Evolutionary conservation across 2,329 filamentous ascomycete species (phyloP).

Genomic region (Ascochyta viciae-villosae): DNA sequence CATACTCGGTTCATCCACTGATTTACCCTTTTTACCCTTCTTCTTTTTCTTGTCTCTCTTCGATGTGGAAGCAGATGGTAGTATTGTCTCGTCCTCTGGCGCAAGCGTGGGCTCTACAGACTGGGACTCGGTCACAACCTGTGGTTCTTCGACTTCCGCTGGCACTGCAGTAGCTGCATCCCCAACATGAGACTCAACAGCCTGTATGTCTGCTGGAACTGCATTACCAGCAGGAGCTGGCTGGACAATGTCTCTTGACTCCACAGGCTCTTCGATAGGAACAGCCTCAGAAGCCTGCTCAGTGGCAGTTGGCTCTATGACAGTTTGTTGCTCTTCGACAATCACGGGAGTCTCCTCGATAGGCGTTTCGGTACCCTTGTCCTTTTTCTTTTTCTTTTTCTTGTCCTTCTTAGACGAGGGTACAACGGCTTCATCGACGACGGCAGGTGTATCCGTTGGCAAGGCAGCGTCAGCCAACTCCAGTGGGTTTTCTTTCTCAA

Average conservation of each 20-base stretch:
- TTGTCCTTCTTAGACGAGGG: constrained; percentile 24
- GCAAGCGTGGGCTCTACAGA: neutral
- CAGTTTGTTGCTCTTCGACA: neutral
- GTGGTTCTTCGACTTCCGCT: neutral
- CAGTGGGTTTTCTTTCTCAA: constrained; percentile 12
- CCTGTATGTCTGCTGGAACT: neutral
- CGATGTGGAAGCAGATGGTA: constrained; percentile 6
- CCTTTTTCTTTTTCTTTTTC: constrained; percentile 36
- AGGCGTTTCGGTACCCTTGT: constrained; percentile 17
- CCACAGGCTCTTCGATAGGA: neutral
- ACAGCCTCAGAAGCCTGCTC: neutral
- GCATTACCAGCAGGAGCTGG: neutral
- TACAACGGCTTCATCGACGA: constrained; percentile 24
- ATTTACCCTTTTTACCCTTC: constrained; percentile 33
- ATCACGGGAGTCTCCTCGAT: constrained; percentile 9
- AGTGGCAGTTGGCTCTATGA: neutral
- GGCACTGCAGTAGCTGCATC: neutral
- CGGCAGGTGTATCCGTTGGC: constrained; percentile 1
- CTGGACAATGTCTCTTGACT: neutral
- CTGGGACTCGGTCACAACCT: neutral
- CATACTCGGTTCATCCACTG: constrained; percentile 21
- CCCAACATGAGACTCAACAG: neutral
- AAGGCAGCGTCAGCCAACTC: neutral
- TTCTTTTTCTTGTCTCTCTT: constrained; percentile 40
- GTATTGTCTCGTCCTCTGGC: neutral